Percentiles rank a stretch among this genome's conserved stretches.
phyloP scores from a whole-genome alignment of 2,329 filamentous ascomycete genomes.

The Paraconiothyrium sp. region DNA sequence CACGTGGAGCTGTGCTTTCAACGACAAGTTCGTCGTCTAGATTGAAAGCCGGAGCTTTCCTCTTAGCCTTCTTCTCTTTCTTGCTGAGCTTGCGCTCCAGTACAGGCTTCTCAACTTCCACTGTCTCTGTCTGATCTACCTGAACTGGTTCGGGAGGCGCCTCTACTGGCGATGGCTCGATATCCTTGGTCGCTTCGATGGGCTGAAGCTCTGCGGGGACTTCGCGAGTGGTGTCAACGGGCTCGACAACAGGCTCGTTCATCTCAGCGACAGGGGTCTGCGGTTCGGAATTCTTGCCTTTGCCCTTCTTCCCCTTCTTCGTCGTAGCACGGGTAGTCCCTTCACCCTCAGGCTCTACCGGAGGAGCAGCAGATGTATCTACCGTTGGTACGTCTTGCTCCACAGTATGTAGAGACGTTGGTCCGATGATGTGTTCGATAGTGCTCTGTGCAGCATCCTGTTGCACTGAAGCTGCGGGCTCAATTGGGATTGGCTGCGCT shows the following conservation, averaged over 20 bases:
- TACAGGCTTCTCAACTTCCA: constrained; percentile 25
- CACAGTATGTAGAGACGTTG: not conserved
- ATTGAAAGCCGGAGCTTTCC: constrained; percentile 25
- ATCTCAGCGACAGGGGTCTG: constrained; percentile 21
- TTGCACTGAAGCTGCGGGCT: not conserved
- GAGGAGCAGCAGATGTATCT: not conserved
- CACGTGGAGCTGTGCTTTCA: constrained; percentile 11
- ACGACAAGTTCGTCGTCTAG: constrained; percentile 20
- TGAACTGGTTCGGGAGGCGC: constrained; percentile 5
- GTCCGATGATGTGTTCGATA: not conserved
- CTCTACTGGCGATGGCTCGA: constrained; percentile 14
- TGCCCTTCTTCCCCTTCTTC: constrained; percentile 32
- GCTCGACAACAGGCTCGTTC: not conserved
- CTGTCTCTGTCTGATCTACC: constrained; percentile 8
- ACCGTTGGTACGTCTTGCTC: not conserved
- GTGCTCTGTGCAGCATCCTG: not conserved
- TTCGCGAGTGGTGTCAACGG: constrained; percentile 3
- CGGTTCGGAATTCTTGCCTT: constrained; percentile 30
- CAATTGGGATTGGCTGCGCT: not conserved
- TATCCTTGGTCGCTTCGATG: constrained; percentile 12
- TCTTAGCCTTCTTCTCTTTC: constrained; percentile 44
- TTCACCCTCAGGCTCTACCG: constrained; percentile 14
- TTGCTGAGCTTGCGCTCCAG: constrained; percentile 45
- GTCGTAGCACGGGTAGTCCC: constrained; percentile 19
- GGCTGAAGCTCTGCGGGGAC: constrained; percentile 8